Conservation (phyloP, 495 filamentous ascomycete genomes). For the Xylaria telfairii region DNA sequence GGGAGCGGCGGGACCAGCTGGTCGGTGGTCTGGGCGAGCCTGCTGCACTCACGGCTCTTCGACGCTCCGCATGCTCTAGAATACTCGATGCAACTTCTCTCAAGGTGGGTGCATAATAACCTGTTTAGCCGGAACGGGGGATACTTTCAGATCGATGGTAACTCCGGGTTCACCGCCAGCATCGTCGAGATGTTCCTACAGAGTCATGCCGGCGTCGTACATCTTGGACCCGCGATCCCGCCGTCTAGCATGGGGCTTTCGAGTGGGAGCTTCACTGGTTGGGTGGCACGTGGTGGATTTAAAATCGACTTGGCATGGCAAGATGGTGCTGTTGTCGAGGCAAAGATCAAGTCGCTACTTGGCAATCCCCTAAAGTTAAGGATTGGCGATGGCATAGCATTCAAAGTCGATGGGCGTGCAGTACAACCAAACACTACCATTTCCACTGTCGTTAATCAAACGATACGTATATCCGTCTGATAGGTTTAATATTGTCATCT, state of each 20-base stretch:
- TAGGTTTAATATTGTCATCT: not conserved
- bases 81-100: constrained; percentile 41
- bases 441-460: not conserved
- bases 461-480: not conserved
- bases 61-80: constrained; percentile 44
- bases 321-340: constrained; percentile 4
- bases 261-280: constrained; percentile 45
- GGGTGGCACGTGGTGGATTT: constrained; percentile 52
- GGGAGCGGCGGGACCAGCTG: constrained; percentile 42
- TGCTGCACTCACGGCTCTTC: constrained; percentile 50
- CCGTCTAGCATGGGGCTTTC: constrained; percentile 30
- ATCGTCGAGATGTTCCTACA: constrained; percentile 60
- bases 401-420: not conserved
- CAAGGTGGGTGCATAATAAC: constrained; percentile 27
- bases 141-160: constrained; percentile 25
- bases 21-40: constrained; percentile 41
- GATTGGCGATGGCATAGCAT: not conserved
- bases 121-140: constrained; percentile 15
- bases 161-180: constrained; percentile 54
- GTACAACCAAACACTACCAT: not conserved
- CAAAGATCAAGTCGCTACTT: not conserved
- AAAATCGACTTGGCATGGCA: constrained; percentile 48
- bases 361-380: not conserved
- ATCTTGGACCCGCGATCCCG: constrained; percentile 54
- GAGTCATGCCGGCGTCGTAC: constrained; percentile 49